A percentile compares a stretch with the other conserved stretches of the same genome.
Conservation (phyloP, 495 filamentous ascomycete species). For the Penicillium salamii region DNA sequence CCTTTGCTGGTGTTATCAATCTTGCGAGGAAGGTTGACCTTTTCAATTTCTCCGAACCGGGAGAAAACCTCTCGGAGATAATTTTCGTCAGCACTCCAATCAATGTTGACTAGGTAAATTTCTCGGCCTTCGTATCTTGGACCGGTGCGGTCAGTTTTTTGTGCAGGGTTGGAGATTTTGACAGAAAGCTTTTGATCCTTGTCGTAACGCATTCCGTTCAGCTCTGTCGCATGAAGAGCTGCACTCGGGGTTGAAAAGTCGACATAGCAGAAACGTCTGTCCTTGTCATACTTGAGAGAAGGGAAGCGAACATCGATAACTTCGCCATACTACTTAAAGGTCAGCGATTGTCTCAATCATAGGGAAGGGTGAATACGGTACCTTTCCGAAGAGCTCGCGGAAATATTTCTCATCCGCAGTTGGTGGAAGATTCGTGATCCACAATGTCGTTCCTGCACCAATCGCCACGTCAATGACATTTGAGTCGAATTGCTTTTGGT, state of each 20-base stretch:
- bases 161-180: slow-evolving; percentile 78
- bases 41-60: slow-evolving; percentile 71
- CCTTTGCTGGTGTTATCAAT: slow-evolving; percentile 54
- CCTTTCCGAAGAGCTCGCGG: slow-evolving; percentile 66
- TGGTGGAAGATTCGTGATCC: slow-evolving; percentile 87
- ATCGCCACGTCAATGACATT: slow-evolving; percentile 67
- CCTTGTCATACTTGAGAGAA: slow-evolving; percentile 81
- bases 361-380: slow-evolving; percentile 13
- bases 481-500: slow-evolving; percentile 71
- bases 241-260: slow-evolving; percentile 68
- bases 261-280: slow-evolving; percentile 90
- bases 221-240: slow-evolving; percentile 62
- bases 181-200: slow-evolving; percentile 63
- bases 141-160: slow-evolving; percentile 77
- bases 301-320: slow-evolving; percentile 86
- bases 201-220: slow-evolving; percentile 67
- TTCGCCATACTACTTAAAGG: slow-evolving; percentile 61
- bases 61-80: slow-evolving; percentile 69
- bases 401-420: slow-evolving; percentile 80
- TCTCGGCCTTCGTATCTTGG: slow-evolving; percentile 82
- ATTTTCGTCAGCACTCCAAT: slow-evolving; percentile 60
- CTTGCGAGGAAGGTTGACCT: slow-evolving; percentile 48
- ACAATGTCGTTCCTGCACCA: slow-evolving; percentile 75
- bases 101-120: slow-evolving; percentile 74
- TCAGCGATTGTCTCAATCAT: not conserved